Evolutionary conservation across 768 basidiomycete genomes (phyloP), one percentile per base, ranked within the genome.

Genomic region (Leccinum sublutescens): DNA sequence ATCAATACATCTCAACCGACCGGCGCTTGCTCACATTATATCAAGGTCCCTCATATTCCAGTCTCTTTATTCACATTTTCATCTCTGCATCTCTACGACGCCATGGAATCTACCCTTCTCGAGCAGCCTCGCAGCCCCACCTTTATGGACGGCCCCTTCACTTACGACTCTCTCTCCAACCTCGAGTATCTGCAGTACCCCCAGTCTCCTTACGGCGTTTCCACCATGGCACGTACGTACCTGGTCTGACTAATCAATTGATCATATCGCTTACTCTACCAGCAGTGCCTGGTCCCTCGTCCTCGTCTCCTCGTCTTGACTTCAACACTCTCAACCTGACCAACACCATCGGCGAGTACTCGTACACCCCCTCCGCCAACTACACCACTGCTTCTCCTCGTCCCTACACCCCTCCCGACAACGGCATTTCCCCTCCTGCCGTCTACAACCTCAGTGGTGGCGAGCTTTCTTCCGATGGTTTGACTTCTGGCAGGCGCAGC

Each of bases 381-480:
- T 85, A 86, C 66, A 81, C 84, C 53, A 77, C 80, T 15, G 62
- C 78, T 21, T 79, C 80, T 10, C 79, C 82, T 63, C 87, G 87
- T 63, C 82, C 87, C 21, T 89, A 80, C 79, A 86, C 86, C n/a
- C 88, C 88, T 48, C 78, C 86, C 31, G 77, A 77, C 57, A 83
- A 86, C 62, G 80, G 82, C 72, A 85, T 91, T 63, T 88, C 86
- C 43, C 87, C 88, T 17, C 88, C 87, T 43, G 81, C 87, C 52
- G 82, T 91, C 62, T 88, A 89, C 75, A 84, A 80, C 69, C 76
- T 90, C 64, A 85, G 83, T 66, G 83, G 79, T 49, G 87, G 86
- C 61, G 89, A 91, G 71, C 74, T 87, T 56, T 87, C 86, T 12
- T 89, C 88, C n/a, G 89, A 91, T 68, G 82, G 86, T 61, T 76